Evolutionary conservation across 768 basidiomycete species (phyloP).

Genomic region (Goffeauzyma gilvescens): DNA sequence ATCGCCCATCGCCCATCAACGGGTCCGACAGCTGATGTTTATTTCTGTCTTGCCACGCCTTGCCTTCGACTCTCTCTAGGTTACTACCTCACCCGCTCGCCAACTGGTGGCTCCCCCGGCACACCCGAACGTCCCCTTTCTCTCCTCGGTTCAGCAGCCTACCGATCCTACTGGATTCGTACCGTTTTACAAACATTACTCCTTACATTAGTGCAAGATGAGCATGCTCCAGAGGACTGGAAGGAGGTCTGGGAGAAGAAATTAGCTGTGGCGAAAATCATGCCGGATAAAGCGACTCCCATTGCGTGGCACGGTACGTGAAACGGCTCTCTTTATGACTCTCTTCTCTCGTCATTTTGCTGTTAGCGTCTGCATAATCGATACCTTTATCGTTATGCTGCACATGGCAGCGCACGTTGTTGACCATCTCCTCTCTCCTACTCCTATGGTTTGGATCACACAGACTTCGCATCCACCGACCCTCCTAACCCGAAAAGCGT

Average conservation of each 20-base stretch:
- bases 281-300: constrained; percentile 3
- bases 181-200: neutral
- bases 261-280: neutral
- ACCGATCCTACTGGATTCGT: constrained; percentile 36
- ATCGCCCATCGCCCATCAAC: no score
- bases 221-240: neutral
- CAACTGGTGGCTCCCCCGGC: constrained; percentile 56
- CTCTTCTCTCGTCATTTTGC: no score
- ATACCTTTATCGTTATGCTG: no score
- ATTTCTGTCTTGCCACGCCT: neutral
- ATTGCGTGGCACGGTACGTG: no score
- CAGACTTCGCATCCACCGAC: constrained; percentile 16
- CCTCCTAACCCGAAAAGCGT: neutral
- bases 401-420: no score
- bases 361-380: no score
- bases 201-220: neutral
- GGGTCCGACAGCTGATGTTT: no score
- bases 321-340: no score
- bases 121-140: constrained; percentile 91
- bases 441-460: constrained; percentile 1
- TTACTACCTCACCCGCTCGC: constrained; percentile 61
- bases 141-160: constrained; percentile 75
- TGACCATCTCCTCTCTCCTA: neutral
- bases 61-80: constrained; percentile 38
- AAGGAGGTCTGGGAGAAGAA: neutral